Evolutionary conservation across 2,329 filamentous ascomycete genomes (phyloP), one percentile per base, ranked within the genome.

Genomic region (Trematosphaeria pertusa): DNA sequence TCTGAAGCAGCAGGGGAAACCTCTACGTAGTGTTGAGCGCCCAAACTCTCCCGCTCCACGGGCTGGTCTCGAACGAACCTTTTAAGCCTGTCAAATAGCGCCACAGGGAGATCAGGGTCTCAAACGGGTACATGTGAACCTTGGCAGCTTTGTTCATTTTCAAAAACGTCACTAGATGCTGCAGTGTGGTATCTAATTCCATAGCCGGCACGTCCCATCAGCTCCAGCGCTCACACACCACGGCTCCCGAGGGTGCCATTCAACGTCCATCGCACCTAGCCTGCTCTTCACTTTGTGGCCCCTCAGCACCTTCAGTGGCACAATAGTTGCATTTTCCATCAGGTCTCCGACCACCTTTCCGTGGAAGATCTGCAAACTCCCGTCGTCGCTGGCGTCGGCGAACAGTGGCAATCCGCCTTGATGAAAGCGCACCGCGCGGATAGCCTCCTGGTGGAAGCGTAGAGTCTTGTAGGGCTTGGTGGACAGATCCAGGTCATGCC

Each of bases 401-500:
- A 99, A 97, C 26, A 99, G 80, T 14, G 94, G 92, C 52, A 86
- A 83, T 7, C 79, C 79, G 50, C 86, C 85, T 47, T 86, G 86
- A 74, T 99, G 95, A 74, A 89, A 99, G 59, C 85, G 87, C 44
- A 97, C 94, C 10, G 87, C 85, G 37, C 95, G 85, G 64, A 99
- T 96, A 35, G 94, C 94, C 73, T 96, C 89, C 51, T 84, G 78
- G 76, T 99, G 94, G 78, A 97, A 99, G 39, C 94, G 85, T 75
- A 99, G 86, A 1, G 93, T 97, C 80, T 97, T 97, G 80, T 96
- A 97, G 0, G 94, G 94, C 38, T 90, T 85, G 54, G 83, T 87
- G 1, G 90, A 94, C 26, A 99, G 84, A 59, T 99, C 94, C 43
- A 97, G 81, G 74, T 99, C 94, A 75, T 97, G 94, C 94, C 94